phyloP scores from a whole-genome alignment of 305 asterid genomes.

The Lippia alba region DNA sequence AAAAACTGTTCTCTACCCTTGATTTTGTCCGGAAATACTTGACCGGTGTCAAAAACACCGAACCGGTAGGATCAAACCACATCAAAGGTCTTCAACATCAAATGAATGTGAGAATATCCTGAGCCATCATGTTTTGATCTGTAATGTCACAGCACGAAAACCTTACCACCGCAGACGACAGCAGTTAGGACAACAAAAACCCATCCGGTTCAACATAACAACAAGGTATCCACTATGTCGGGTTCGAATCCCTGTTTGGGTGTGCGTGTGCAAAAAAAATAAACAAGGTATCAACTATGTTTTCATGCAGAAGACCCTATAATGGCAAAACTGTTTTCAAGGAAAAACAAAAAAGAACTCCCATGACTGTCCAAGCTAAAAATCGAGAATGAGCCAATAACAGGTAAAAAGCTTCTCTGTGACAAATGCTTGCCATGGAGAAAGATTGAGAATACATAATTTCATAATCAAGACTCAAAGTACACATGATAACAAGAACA shows the following conservation, averaged over 20 bases:
- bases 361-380: not conserved
- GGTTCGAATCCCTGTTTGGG: too few relatives aligned
- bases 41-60: not conserved
- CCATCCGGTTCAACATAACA: too few relatives aligned
- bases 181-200: too few relatives aligned
- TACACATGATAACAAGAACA: not conserved
- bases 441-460: not conserved
- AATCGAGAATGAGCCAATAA: too few relatives aligned
- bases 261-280: too few relatives aligned
- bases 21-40: too few relatives aligned
- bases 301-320: too few relatives aligned
- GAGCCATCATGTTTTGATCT: too few relatives aligned
- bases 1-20: not conserved
- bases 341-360: not conserved
- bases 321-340: not conserved
- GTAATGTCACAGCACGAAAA: too few relatives aligned
- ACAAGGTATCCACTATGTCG: too few relatives aligned
- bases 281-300: too few relatives aligned
- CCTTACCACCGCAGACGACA: too few relatives aligned
- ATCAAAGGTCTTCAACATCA: not conserved
- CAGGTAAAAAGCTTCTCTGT: not conserved
- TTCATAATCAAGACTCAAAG: not conserved
- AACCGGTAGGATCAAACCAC: not conserved
- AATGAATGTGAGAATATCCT: not conserved
- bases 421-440: not conserved